These are phyloP conservation scores for Echria macrotheca DNA, from an alignment of 495 filamentous ascomycete genomes.

Conservation along the genomic window DNA sequence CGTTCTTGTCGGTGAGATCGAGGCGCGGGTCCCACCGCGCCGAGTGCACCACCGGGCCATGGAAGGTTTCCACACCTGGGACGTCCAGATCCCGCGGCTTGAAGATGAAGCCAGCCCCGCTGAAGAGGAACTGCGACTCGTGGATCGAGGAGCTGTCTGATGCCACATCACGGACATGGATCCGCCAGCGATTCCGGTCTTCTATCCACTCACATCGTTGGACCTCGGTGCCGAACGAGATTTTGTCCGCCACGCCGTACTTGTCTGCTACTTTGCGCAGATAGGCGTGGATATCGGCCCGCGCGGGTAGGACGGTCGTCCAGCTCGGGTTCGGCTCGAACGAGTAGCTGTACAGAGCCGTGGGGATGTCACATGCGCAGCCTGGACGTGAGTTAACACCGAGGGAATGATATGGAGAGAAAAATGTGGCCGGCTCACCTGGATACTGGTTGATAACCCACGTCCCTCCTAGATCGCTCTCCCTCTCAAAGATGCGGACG, in stretches of 20 bases:
- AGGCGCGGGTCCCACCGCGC: constrained; percentile 46
- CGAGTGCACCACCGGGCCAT: constrained; percentile 51
- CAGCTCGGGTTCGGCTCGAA: constrained; percentile 53
- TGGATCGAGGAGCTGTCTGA: constrained; percentile 1
- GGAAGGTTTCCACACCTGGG: constrained; percentile 47
- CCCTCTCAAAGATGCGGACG: constrained; percentile 58
- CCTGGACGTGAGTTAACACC: neutral
- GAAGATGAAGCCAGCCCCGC: constrained; percentile 45
- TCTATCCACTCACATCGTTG: constrained; percentile 54
- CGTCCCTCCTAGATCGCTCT: constrained; percentile 57
- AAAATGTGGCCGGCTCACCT: too few relatives aligned
- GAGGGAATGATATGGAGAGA: too few relatives aligned
- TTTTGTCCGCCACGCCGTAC: constrained; percentile 52
- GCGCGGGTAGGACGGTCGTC: constrained; percentile 48
- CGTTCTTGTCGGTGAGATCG: constrained; percentile 44
- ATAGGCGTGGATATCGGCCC: constrained; percentile 52
- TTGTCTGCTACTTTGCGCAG: constrained; percentile 50
- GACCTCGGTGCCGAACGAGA: constrained; percentile 54
- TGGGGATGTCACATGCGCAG: constrained; percentile 35
- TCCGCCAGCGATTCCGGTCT: constrained; percentile 34
- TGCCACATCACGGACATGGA: constrained; percentile 1
- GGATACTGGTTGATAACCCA: constrained; percentile 66
- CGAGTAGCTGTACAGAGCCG: constrained; percentile 52
- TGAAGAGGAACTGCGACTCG: constrained; percentile 32
- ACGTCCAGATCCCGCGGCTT: constrained; percentile 35